Conservation (phyloP, 805 yeast species). For the Suhomyces tanzawaensis region DNA sequence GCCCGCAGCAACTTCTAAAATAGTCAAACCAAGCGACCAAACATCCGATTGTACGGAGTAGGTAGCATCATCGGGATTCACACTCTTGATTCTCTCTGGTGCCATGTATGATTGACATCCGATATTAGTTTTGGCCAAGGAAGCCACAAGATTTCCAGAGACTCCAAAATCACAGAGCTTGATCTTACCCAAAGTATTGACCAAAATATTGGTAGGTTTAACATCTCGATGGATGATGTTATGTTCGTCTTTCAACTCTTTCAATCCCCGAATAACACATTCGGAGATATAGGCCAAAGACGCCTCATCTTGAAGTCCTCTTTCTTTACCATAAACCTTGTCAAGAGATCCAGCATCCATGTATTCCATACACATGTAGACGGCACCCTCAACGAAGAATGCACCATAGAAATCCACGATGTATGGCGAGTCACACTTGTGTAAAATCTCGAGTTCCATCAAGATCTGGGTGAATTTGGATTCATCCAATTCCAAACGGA, state of each 20-base stretch:
- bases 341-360: slow-evolving; percentile 97
- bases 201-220: slow-evolving; percentile 90
- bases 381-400: slow-evolving; percentile 95
- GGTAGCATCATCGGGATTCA: slow-evolving; percentile 70
- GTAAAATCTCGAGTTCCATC: slow-evolving; percentile 94
- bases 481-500: slow-evolving; percentile 88
- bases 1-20: slow-evolving; percentile 87
- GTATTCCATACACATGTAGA: slow-evolving; percentile 95
- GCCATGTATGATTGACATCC: slow-evolving; percentile 99
- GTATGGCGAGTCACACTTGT: slow-evolving; percentile 84
- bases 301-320: slow-evolving; percentile 66
- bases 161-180: slow-evolving; percentile 97
- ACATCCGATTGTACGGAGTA: slow-evolving; percentile 93
- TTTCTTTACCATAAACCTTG: slow-evolving; percentile 66
- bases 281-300: slow-evolving; percentile 78
- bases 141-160: slow-evolving; percentile 90
- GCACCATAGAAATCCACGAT: slow-evolving; percentile 98
- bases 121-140: slow-evolving; percentile 90
- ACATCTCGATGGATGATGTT: slow-evolving; percentile 95
- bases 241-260: slow-evolving; percentile 81
- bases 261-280: slow-evolving; percentile 76
- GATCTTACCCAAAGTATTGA: slow-evolving; percentile 78
- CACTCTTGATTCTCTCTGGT: slow-evolving; percentile 85
- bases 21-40: slow-evolving; percentile 89
- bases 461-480: slow-evolving; percentile 89